Base-by-base conservation (phyloP, 768 basidiomycete species). In the Holtermanniella nyarrowii region DNA sequence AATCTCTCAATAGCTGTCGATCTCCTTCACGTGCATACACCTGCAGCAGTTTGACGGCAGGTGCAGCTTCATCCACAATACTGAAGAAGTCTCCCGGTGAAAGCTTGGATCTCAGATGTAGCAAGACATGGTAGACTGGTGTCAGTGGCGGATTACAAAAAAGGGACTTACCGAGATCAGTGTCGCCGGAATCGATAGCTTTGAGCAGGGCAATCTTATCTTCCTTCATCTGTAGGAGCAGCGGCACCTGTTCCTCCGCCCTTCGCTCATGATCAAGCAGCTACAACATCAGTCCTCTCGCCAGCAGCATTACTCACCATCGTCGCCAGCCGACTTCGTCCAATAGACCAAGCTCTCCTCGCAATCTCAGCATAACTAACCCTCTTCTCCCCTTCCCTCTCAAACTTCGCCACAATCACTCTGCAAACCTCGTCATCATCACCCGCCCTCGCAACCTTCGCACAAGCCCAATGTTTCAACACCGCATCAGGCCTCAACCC, bases 351-450 rank as follows among this genome's bases (percentile, higher is more conserved):
- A 25, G 93, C 91, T 43, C 83, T 82, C 69, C 82, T 82, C 3
- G 95, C 90, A 58, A 97, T 89, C 54, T 95, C 93, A 7, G 91
- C 90, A 68, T 89, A 96, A 63, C 86, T 88, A 16, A 95, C 88
- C 13, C 82, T 80, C 16, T 63, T 60, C 47, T 68, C 66, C 5
- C 87, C 87, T 37, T 91, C 76, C 51, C 80, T 80, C 66, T 85
- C 79, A 47, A 96, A 89, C 69, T 97, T 96, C 61, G 83, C 81
- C 3, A 96, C 90, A 53, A 99, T 93, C 52, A 80, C 71, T 44
- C 76, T 76, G 64, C 88, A 90, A 11, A 93, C 76, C 41, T 82
- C 82, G 31, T 84, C 84, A 58, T 95, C 90, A 20, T 80, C 82
- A 18, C 56, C 57, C 11, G 87, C 82, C 14, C 79, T 80, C 44